Percentiles rank a stretch among this genome's conserved stretches.
Evolutionary conservation across 345 rosid species (phyloP).

Genomic region (Melaleuca quinquenervia): DNA sequence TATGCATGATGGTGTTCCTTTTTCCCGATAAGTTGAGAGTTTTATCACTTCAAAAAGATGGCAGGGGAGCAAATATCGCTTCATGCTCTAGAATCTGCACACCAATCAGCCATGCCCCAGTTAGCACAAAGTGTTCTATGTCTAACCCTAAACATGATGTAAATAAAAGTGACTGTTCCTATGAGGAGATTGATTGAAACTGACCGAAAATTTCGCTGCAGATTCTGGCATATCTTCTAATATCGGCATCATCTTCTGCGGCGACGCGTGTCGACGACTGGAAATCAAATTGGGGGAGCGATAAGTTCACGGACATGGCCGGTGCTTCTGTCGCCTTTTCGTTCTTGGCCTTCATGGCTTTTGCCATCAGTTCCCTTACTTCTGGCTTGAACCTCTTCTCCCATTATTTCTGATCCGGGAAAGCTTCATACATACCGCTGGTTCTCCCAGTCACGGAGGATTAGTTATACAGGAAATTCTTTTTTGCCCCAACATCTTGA

Average conservation of each 20-base stretch:
- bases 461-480: neutral
- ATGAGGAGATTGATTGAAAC: neutral
- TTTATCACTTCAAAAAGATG: neutral
- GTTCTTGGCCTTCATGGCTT: slow-evolving; percentile 67
- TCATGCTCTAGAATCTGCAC: neutral
- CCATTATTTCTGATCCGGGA: neutral
- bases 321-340: slow-evolving; percentile 79
- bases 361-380: slow-evolving; percentile 62
- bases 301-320: slow-evolving; percentile 90
- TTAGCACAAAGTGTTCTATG: neutral
- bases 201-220: slow-evolving; percentile 13
- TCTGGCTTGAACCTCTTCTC: slow-evolving; percentile 59
- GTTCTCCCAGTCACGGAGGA: neutral
- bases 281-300: slow-evolving; percentile 95
- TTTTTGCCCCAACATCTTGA: neutral
- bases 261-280: slow-evolving; percentile 95
- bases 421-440: neutral
- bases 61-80: neutral
- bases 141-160: neutral
- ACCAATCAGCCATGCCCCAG: neutral
- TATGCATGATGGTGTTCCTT: neutral
- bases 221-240: slow-evolving; percentile 79
- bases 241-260: slow-evolving; percentile 89
- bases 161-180: neutral
- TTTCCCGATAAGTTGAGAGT: neutral